Evolutionary conservation across 164 flowering plant genomes (phyloP).

Genomic region (Dillenia suffruticosa): DNA sequence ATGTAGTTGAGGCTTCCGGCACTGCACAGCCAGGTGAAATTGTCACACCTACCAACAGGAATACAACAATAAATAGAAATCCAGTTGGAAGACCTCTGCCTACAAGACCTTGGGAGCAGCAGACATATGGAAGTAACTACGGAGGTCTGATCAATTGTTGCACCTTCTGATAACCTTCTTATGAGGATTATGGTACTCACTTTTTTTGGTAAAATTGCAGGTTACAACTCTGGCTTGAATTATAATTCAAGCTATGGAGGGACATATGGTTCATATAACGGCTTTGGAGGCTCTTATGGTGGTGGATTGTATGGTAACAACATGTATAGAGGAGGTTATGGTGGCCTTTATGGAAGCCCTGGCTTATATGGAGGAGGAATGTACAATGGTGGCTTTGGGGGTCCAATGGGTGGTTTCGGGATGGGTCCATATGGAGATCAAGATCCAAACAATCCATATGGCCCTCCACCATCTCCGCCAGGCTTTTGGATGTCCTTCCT

Average conservation of each 20-base stretch:
- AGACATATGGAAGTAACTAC: slow-evolving; percentile 45
- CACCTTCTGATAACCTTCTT: neutral
- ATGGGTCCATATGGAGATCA: slow-evolving; percentile 58
- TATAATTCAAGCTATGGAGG: slow-evolving; percentile 65
- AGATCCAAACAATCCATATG: slow-evolving; percentile 92
- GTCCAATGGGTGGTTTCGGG: slow-evolving; percentile 57
- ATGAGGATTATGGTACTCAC: neutral
- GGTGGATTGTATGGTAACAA: slow-evolving; percentile 40
- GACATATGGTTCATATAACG: slow-evolving; percentile 46
- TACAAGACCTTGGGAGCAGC: slow-evolving; percentile 94
- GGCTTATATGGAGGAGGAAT: slow-evolving; percentile 70
- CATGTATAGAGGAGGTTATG: slow-evolving; percentile 42
- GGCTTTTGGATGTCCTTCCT: slow-evolving; percentile 90
- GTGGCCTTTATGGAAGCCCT: slow-evolving; percentile 46
- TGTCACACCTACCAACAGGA: slow-evolving; percentile 43
- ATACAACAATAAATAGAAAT: slow-evolving; percentile 37
- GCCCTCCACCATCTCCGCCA: slow-evolving; percentile 77
- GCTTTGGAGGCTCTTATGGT: slow-evolving; percentile 53
- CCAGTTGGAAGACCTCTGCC: slow-evolving; percentile 74
- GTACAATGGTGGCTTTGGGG: slow-evolving; percentile 59
- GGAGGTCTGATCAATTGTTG: slow-evolving; percentile 37
- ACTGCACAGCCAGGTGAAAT: slow-evolving; percentile 91
- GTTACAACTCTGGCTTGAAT: slow-evolving; percentile 49
- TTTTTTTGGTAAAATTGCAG: slow-evolving; percentile 23
- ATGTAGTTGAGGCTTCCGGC: slow-evolving; percentile 92